Evolutionary conservation across 1,284 basidiomycete species (phyloP).

Genomic region (Malassezia vespertilionis): DNA sequence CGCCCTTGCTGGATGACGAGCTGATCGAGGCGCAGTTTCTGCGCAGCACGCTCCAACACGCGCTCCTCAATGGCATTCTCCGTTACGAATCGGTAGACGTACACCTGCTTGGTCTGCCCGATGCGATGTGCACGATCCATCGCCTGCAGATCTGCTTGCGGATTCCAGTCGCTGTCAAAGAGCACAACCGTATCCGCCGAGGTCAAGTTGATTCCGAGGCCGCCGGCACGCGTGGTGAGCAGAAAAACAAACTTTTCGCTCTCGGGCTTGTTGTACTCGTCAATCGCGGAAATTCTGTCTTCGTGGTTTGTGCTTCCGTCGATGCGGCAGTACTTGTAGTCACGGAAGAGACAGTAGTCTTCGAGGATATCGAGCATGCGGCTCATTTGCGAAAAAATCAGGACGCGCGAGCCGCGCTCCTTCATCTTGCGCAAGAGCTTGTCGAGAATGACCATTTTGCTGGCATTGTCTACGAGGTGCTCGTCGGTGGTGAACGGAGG

Average conservation of each 20-base stretch:
- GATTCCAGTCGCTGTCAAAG: constrained; percentile 99
- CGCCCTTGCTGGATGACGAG: constrained; percentile 95
- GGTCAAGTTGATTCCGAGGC: constrained; percentile 92
- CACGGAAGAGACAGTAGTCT: constrained; percentile 89
- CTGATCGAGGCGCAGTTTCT: constrained; percentile 89
- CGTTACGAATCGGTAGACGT: constrained; percentile 94
- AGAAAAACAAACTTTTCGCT: constrained; percentile 96
- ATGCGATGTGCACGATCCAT: constrained; percentile 99
- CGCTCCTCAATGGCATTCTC: constrained; percentile 93
- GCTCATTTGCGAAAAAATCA: constrained; percentile 99
- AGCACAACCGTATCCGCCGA: constrained; percentile 89
- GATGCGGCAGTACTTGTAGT: constrained; percentile 80
- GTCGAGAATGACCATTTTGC: constrained; percentile 96
- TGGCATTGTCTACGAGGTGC: constrained; percentile 84
- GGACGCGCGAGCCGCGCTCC: constrained; percentile 79
- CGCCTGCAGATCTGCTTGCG: constrained; percentile 94
- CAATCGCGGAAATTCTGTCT: constrained; percentile 86
- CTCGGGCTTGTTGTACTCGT: constrained; percentile 90
- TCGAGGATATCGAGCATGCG: constrained; percentile 88
- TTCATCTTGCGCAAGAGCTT: constrained; percentile 77
- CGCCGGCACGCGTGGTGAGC: constrained; percentile 94
- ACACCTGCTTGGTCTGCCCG: constrained; percentile 96
- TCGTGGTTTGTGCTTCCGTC: constrained; percentile 92
- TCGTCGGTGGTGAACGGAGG: constrained; percentile 98
- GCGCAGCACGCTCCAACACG: constrained; percentile 89